These are phyloP conservation scores for Boletus insuetus DNA, from an alignment of 768 basidiomycete species.

Conservation along the genomic window DNA sequence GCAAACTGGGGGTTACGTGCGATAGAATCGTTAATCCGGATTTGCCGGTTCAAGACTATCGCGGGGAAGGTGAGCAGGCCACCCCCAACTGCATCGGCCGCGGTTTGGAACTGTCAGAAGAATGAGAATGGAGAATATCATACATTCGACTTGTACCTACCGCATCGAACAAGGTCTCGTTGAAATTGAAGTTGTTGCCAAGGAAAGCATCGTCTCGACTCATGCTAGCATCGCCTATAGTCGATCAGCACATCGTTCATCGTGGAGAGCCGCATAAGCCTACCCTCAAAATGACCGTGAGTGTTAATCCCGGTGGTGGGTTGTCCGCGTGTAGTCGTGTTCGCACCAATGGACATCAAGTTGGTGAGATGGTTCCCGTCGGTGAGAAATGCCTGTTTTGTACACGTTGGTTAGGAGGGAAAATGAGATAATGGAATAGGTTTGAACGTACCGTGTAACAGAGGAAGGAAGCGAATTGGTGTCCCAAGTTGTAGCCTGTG, in stretches of 20 bases:
- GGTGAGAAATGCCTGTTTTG: slow-evolving; percentile 9
- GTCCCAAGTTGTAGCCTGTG: slow-evolving; percentile 23
- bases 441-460: slow-evolving; percentile 12
- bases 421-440: neutral
- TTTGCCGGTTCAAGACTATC: slow-evolving; percentile 8
- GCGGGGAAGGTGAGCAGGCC: slow-evolving; percentile 18
- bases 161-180: slow-evolving; percentile 23
- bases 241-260: neutral
- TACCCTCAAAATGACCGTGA: slow-evolving; percentile 23
- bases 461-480: slow-evolving; percentile 13
- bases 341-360: slow-evolving; percentile 23
- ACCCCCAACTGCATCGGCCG: slow-evolving; percentile 15
- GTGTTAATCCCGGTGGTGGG: slow-evolving; percentile 15
- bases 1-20: slow-evolving; percentile 18
- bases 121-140: too few species aligned
- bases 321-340: slow-evolving; percentile 6
- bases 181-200: slow-evolving; percentile 20
- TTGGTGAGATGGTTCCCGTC: slow-evolving; percentile 27
- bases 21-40: slow-evolving; percentile 23
- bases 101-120: slow-evolving; percentile 1
- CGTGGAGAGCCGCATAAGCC: neutral
- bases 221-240: slow-evolving; percentile 20
- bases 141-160: neutral
- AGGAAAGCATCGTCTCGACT: slow-evolving; percentile 22
- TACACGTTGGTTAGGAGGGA: neutral